Percentiles rank a stretch among this genome's conserved stretches.
Evolutionary conservation across 2,329 filamentous ascomycete genomes (phyloP).

Genomic region (Cordyceps fumosorosea): DNA sequence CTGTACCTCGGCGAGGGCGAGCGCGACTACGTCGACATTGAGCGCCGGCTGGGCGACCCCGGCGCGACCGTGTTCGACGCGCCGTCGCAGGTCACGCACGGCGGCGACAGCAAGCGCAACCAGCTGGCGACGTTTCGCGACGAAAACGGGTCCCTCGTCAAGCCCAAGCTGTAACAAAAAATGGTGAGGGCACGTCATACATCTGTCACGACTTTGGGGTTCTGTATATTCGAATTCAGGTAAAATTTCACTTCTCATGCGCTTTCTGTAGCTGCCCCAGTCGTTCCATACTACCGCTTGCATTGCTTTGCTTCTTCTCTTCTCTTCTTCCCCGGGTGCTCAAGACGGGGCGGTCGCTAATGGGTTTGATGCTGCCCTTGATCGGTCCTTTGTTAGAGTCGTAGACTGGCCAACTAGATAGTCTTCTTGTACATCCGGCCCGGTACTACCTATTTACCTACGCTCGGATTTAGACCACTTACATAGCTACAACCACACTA

Average conservation of each 20-base stretch:
- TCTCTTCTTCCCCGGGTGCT: background rate
- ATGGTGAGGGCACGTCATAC: background rate
- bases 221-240: background rate
- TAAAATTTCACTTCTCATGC: background rate
- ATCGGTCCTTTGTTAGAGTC: no score
- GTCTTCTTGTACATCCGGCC: constrained; percentile 30
- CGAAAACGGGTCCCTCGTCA: constrained; percentile 27
- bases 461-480: no score
- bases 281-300: background rate
- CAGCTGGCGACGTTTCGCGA: constrained; percentile 33
- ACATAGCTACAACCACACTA: no score
- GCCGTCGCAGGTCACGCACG: constrained; percentile 31
- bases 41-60: constrained; percentile 26
- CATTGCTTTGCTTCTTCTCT: background rate
- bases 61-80: constrained; percentile 27
- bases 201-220: background rate
- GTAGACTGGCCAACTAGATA: no score
- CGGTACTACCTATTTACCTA: no score
- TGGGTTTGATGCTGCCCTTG: constrained; percentile 35
- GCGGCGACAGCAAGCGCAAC: constrained; percentile 37
- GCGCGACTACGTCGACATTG: constrained; percentile 36
- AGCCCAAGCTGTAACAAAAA: constrained; percentile 18
- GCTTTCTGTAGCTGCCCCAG: background rate
- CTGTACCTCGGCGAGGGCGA: constrained; percentile 39
- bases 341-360: constrained; percentile 32